Evolutionary conservation across 345 rosid species (phyloP), one percentile per base, ranked within the genome.

Genomic region (Noccaea bulbosa): DNA sequence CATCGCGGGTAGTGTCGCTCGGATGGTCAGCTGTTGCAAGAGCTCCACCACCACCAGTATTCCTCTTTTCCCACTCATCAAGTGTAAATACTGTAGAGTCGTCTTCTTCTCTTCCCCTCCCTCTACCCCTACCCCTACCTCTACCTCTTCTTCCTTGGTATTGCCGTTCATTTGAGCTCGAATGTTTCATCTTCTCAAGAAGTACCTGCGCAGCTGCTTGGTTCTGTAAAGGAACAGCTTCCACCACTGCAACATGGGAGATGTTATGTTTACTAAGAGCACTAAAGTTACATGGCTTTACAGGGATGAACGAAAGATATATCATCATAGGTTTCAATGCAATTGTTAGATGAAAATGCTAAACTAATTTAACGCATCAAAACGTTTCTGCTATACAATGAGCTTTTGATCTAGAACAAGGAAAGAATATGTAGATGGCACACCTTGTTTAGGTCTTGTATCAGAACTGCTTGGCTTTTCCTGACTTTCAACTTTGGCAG

Each of bases 191-290:
- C 77, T 91, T 93, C 81, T 83, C 91, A 38, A 89, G 88, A 56
- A 93, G 92, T 70, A 91, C 80, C 59, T 88, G 96, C 12, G 98
- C 79, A 73, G 98, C 96, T 4, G 92, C 96, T 89, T 93, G 97
- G 79, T 93, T 93, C 80, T 87, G 97, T 65, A 86, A 73, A 56
- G 96, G 92, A 8, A 81, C 84, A 47, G 84, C 68, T 77, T 93
- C 92, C 57, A 80, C 85, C 16, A 83, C 97, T 88, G 80, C 55
- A 58, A 78, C 48, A 76, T 33, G 14, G 59, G 39, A 45, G 59
- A 70, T 65, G 57, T 53, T 45, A 67, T 59, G 51, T 47, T 68
- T 15, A 17, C 11, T 50, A 50, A 33, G 3, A 45, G 24, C 27
- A 68, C 17, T 51, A 44, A 0, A 15, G 9, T 44, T 68, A 52